These are phyloP conservation scores for Fraxinus pennsylvanica DNA, from an alignment of 257 asterid species.

Conservation along the genomic window DNA sequence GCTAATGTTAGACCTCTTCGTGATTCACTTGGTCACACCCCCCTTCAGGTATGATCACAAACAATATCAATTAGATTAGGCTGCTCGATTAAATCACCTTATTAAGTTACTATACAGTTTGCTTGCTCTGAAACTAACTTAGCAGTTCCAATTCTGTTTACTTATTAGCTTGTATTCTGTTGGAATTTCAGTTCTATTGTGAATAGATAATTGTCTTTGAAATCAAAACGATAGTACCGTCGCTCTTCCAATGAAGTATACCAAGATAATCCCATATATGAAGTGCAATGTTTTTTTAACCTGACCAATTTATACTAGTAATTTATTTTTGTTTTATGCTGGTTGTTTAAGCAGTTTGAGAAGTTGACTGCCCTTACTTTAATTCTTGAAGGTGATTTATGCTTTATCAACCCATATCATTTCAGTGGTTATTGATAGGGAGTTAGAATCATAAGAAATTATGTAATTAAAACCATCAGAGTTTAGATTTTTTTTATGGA, in stretches of 20 bases:
- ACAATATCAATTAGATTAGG: background rate
- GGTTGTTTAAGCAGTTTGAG: background rate
- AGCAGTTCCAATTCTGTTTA: background rate
- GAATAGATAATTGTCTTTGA: background rate
- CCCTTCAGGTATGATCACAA: conserved; percentile 69
- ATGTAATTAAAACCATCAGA: background rate
- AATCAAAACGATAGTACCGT: background rate
- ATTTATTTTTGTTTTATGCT: background rate
- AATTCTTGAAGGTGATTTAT: no score
- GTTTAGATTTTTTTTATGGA: background rate
- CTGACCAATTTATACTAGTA: background rate
- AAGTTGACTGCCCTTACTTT: no score
- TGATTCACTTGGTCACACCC: conserved; percentile 97
- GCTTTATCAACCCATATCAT: background rate
- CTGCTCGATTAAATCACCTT: background rate
- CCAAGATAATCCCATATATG: background rate
- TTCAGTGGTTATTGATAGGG: background rate
- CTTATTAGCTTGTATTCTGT: background rate
- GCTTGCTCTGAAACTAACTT: background rate
- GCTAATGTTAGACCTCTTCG: conserved; percentile 91
- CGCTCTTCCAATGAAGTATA: background rate
- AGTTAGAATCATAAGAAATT: background rate
- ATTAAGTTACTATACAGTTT: background rate
- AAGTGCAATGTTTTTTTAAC: background rate
- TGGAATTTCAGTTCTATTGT: background rate